Conservation (phyloP, 2,329 filamentous ascomycete genomes). For the Colletotrichum somersetense region DNA sequence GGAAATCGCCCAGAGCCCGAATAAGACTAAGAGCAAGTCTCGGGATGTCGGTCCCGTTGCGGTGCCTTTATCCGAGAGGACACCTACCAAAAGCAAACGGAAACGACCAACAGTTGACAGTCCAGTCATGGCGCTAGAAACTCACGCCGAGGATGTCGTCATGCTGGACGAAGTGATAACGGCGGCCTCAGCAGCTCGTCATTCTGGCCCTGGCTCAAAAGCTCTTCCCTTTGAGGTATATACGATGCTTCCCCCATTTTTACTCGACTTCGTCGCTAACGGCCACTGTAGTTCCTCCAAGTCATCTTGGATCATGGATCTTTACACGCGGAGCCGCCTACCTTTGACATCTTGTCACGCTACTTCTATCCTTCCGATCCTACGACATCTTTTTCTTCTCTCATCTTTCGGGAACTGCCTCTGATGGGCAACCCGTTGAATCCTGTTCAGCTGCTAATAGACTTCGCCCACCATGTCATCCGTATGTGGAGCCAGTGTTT, state of each 20-base stretch:
- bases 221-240: conserved; percentile 60
- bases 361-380: conserved; percentile 75
- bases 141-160: conserved; percentile 57
- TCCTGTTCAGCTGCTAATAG: conserved; percentile 69
- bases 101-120: conserved; percentile 77
- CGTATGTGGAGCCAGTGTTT: conserved; percentile 77
- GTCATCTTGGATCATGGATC: conserved; percentile 74
- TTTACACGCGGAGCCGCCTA: conserved; percentile 67
- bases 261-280: conserved; percentile 43
- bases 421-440: conserved; percentile 63
- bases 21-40: conserved; percentile 60
- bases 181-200: neutral
- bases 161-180: conserved; percentile 49
- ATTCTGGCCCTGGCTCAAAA: conserved; percentile 27
- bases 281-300: conserved; percentile 64
- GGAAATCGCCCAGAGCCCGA: conserved; percentile 67
- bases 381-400: conserved; percentile 71
- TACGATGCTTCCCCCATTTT: neutral
- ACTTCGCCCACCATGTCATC: conserved; percentile 74
- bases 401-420: conserved; percentile 77
- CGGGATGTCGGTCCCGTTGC: conserved; percentile 59
- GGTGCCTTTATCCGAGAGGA: conserved; percentile 62
- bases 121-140: conserved; percentile 72
- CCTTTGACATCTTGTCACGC: conserved; percentile 76
- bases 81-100: conserved; percentile 77